These are phyloP conservation scores for Zygosaccharomyces pseudobailii DNA, from an alignment of 1,139 yeast genomes.

Conservation along the genomic window DNA sequence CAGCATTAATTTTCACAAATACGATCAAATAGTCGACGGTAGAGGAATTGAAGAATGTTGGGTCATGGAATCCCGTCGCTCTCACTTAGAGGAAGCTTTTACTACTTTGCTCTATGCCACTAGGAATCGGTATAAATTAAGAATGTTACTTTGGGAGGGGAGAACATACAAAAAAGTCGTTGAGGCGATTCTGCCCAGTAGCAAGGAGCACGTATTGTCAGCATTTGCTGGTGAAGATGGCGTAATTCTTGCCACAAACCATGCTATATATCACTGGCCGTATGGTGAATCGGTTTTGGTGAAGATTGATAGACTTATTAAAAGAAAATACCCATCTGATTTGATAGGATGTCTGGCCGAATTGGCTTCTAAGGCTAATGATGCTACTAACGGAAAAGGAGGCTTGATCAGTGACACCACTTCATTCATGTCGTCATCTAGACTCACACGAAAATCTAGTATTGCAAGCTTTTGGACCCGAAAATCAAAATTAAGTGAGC, in stretches of 20 bases:
- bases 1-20: conserved; percentile 29
- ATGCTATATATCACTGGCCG: conserved; percentile 26
- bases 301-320: conserved; percentile 20
- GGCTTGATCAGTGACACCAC: conserved; percentile 2
- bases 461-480: conserved; percentile 18
- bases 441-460: conserved; percentile 19
- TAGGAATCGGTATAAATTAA: conserved; percentile 16
- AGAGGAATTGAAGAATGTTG: conserved; percentile 29
- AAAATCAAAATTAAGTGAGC: not conserved
- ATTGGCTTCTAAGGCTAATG: conserved; percentile 7
- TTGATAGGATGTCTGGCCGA: conserved; percentile 18
- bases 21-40: conserved; percentile 31
- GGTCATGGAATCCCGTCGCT: conserved; percentile 16
- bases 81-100: conserved; percentile 8
- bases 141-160: conserved; percentile 29
- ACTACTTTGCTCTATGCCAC: conserved; percentile 26
- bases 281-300: conserved; percentile 12
- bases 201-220: conserved; percentile 22
- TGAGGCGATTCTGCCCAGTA: conserved; percentile 21
- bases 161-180: conserved; percentile 24
- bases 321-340: conserved; percentile 22
- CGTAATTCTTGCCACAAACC: conserved; percentile 21
- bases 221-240: conserved; percentile 15
- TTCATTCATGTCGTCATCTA: conserved; percentile 11
- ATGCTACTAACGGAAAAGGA: not conserved